Base-by-base conservation (phyloP, 805 yeast genomes). In the Wickerhamiella dianesei region DNA sequence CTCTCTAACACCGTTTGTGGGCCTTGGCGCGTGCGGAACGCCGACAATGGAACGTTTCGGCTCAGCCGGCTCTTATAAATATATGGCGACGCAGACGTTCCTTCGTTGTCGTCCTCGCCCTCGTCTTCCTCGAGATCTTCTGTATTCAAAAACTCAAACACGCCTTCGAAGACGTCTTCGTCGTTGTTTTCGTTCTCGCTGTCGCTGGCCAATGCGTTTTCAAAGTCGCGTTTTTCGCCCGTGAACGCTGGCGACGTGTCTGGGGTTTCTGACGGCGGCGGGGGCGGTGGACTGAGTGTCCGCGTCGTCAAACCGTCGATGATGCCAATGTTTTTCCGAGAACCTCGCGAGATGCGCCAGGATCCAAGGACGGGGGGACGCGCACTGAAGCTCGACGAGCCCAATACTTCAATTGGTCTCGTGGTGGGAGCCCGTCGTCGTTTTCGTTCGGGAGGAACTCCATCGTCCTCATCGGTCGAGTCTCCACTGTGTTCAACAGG, bases 251-350 rank as follows among this genome's bases (percentile, higher is more conserved):
- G 18, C 19, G 37, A 40, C 22, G 46, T 25, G 41, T 5, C 29
- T 32, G 22, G 35, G 41, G 6, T 17, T 21, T 21, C 14, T 5
- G 35, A 4, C 29, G 44, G n/a, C 32, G 43, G 19, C 6, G 36
- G 18, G 41, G 52, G 47, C 39, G 72, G 68, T 3, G 82, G 81
- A 52, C 76, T 67, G 52, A 89, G 67, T 1, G 94, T 81, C 47
- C 96, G 73, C 0, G 97, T 92, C 0, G 95, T 80, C 25, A 85
- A 72, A 3, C 98, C 98, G 62, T 89, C 97, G 58, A 89, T 89
- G 49, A 89, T 86, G 19, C 96, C 94, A 63, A 83, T 86, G 1
- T 95, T 96, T 56, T 85, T 80, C 48, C 64, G 65, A 44, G 76
- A 76, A 44, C 80, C 76, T 4, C 94, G 80, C 8, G 41, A 18